Evolutionary conservation across 192 early-diverging fungal species (phyloP).

Genomic region (Pilaira anomala): DNA sequence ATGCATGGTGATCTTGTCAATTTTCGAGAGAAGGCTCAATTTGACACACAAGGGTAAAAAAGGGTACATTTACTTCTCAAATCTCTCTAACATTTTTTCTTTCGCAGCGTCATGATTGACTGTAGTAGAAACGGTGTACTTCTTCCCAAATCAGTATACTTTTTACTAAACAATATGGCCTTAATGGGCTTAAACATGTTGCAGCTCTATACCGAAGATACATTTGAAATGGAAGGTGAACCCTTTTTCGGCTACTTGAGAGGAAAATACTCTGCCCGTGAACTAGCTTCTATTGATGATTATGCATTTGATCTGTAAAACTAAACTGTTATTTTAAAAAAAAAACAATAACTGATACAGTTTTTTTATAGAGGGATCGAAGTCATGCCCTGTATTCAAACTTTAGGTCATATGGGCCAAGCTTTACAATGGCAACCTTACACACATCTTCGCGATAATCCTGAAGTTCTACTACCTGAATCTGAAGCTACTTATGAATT

Average conservation of each 20-base stretch:
- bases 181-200: slow-evolving; percentile 85
- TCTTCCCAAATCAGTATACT: slow-evolving; percentile 56
- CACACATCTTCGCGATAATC: slow-evolving; percentile 71
- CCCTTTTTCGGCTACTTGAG: slow-evolving; percentile 74
- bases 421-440: slow-evolving; percentile 87
- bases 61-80: neutral
- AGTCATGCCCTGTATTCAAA: slow-evolving; percentile 88
- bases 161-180: slow-evolving; percentile 72
- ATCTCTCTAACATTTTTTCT: slow-evolving; percentile 4
- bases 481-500: slow-evolving; percentile 78
- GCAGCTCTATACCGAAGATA: slow-evolving; percentile 90
- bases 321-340: neutral
- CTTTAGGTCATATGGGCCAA: slow-evolving; percentile 85
- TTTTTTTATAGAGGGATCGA: slow-evolving; percentile 65
- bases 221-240: slow-evolving; percentile 70
- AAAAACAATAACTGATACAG: neutral
- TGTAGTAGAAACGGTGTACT: slow-evolving; percentile 82
- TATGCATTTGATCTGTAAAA: slow-evolving; percentile 65
- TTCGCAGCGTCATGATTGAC: slow-evolving; percentile 71
- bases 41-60: slow-evolving; percentile 67
- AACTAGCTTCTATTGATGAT: slow-evolving; percentile 71
- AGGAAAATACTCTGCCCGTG: slow-evolving; percentile 70
- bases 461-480: slow-evolving; percentile 70
- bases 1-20: slow-evolving; percentile 37
- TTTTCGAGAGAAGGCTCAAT: slow-evolving; percentile 61